Percentiles rank a stretch among this genome's conserved stretches.
phyloP scores from a whole-genome alignment of 345 rosid genomes.

The Eucalyptus camaldulensis region DNA sequence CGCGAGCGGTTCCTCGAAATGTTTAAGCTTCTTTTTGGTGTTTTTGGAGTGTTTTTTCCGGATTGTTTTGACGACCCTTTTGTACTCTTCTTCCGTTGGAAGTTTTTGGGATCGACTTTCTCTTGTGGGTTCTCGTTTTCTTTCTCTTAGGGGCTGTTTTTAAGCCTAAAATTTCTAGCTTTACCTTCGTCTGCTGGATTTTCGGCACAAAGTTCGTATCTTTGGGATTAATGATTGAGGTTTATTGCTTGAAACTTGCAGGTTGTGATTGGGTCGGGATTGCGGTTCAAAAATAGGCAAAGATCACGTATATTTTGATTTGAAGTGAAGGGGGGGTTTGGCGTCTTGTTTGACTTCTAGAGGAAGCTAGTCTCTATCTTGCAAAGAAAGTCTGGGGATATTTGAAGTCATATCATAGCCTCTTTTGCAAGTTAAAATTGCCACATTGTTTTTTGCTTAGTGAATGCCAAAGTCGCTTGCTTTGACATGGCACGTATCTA shows the following conservation, averaged over 20 bases:
- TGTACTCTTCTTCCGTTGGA: background rate
- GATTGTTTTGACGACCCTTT: background rate
- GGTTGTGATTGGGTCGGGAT: background rate
- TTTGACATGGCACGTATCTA: background rate
- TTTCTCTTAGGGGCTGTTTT: background rate
- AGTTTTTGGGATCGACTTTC: background rate
- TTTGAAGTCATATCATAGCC: background rate
- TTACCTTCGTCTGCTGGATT: background rate
- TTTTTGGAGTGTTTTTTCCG: background rate
- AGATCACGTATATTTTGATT: background rate
- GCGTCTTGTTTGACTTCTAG: background rate
- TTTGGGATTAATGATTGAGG: background rate
- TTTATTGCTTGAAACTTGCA: background rate
- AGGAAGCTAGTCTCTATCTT: background rate
- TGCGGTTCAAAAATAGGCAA: background rate
- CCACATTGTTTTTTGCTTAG: background rate
- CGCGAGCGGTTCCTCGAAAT: background rate
- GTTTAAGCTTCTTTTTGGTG: background rate
- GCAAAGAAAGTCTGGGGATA: background rate
- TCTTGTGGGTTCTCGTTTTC: background rate
- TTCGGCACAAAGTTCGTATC: background rate
- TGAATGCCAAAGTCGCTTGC: slow-evolving; percentile 3
- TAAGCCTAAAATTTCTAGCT: background rate
- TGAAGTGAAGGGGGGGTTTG: background rate
- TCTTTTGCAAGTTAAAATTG: slow-evolving; percentile 1